Evolutionary conservation across 805 yeast genomes (phyloP), one percentile per base, ranked within the genome.

Genomic region (Suhomyces faveliae): DNA sequence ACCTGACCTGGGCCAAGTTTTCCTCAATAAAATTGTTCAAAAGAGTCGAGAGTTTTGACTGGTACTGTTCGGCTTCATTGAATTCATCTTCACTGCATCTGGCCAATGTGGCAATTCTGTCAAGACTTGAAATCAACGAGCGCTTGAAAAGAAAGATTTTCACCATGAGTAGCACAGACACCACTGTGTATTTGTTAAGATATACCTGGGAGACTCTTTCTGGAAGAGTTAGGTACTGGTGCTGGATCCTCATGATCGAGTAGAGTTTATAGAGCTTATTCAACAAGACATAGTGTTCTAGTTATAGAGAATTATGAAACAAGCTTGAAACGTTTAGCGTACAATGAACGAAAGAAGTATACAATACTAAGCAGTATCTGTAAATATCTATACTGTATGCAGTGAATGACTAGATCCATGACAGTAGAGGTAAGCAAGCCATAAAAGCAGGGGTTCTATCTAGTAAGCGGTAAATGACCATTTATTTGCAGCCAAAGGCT

Each of bases 141-240:
- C 52, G 60, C 15, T 75, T 68, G 56, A 90, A 87, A 1, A 90
- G 60, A 2, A 72, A 54, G 2, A 91, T 56, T 57, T 89, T 89
- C 3, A 87, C 52, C 1, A 83, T 67, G 8, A 85, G 70, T 1
- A 92, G 61, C 0, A 80, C 53, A 11, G 84, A 49, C 1, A 80
- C 58, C 0, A 90, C 49, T 0, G 95, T 77, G 58, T 79, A 80
- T 49, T 81, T 77, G 59, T 89, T 87, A 17, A 87, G 58, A 81
- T 87, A 81, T 7, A 79, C 63, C 57, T 87, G 94, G 3, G 87
- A 75, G 5, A 85, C 54, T 41, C 79, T 61, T 50, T 85, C 90
- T 15, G 63, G 58, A 3, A 81, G 61, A 39, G 71, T 71, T 33
- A 85, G 66, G 57, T 78, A 83, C 20, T 47, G 49, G 10, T 27